Evolutionary conservation across 2,329 filamentous ascomycete genomes (phyloP).

Genomic region (Ophiosphaerella herpotricha): DNA sequence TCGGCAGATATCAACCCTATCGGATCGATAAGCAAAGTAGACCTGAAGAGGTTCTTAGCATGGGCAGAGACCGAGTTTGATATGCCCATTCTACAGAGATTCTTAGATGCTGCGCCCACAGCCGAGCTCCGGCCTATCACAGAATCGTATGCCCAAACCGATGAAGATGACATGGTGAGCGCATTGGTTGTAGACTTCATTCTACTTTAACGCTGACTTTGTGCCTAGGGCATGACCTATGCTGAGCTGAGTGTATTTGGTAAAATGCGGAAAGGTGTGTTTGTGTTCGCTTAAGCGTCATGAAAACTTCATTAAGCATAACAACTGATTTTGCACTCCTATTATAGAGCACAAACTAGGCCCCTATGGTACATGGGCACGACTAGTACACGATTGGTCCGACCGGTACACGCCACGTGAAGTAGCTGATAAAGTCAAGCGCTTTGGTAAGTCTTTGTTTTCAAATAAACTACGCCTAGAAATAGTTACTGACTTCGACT

Average conservation of each 20-base stretch:
- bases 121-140: constrained; percentile 67
- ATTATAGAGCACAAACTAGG: constrained; percentile 34
- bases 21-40: constrained; percentile 65
- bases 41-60: constrained; percentile 73
- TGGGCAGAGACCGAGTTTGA: constrained; percentile 60
- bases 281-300: constrained; percentile 47
- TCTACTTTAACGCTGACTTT: too few relatives aligned
- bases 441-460: constrained; percentile 30
- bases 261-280: constrained; percentile 55
- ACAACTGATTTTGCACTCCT: background rate
- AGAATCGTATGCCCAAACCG: constrained; percentile 62
- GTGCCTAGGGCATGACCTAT: constrained; percentile 46
- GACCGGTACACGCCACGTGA: constrained; percentile 48
- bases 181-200: too few relatives aligned
- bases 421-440: constrained; percentile 52
- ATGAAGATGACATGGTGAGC: constrained; percentile 57
- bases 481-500: background rate
- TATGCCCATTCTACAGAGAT: constrained; percentile 68
- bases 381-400: constrained; percentile 57
- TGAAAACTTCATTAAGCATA: background rate
- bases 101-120: constrained; percentile 58
- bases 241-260: constrained; percentile 60
- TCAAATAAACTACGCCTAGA: too few relatives aligned
- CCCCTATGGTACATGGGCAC: constrained; percentile 59
- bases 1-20: constrained; percentile 62